Conservation (phyloP, 1,139 yeast genomes). For the Debaryomycetaceae sp. region DNA sequence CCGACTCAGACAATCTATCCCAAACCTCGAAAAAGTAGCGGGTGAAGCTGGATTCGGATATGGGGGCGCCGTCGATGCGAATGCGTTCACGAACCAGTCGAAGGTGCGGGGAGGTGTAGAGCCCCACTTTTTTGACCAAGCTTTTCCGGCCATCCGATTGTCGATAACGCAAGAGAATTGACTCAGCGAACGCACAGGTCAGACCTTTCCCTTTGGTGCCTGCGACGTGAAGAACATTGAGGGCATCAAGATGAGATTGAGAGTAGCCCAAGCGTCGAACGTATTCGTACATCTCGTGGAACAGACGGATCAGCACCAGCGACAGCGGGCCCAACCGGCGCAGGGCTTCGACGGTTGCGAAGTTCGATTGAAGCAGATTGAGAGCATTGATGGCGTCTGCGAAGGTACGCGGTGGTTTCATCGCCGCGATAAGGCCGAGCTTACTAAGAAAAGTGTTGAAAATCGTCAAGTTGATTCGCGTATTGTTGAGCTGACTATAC, state of each 20-base stretch:
- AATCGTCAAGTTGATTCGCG: too few relatives aligned
- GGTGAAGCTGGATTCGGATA: conserved; percentile 69
- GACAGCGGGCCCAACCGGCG: conserved; percentile 51
- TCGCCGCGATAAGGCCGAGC: too few relatives aligned
- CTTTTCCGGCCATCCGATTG: conserved; percentile 1
- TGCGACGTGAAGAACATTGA: conserved; percentile 83
- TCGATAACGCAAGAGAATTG: conserved; percentile 66
- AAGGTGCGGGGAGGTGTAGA: conserved; percentile 92
- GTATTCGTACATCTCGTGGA: conserved; percentile 85
- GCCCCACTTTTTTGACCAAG: conserved; percentile 54
- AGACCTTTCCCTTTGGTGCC: conserved; percentile 99
- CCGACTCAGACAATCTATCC: conserved; percentile 60
- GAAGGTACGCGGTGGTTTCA: conserved; percentile 18
- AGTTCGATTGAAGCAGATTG: conserved; percentile 84
- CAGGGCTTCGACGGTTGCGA: conserved; percentile 77
- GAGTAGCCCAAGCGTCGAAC: conserved; percentile 76
- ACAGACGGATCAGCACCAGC: conserved; percentile 39
- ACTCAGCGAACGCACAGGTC: conserved; percentile 88
- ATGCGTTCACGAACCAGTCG: conserved; percentile 89
- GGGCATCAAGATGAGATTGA: conserved; percentile 54
- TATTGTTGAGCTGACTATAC: too few relatives aligned
- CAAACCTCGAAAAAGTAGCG: conserved; percentile 89
- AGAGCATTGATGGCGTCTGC: conserved; percentile 76
- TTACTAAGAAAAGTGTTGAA: too few relatives aligned
- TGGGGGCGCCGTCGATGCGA: conserved; percentile 77